Base-by-base conservation (phyloP, 306 rosid genomes). In the Prunus mira region DNA sequence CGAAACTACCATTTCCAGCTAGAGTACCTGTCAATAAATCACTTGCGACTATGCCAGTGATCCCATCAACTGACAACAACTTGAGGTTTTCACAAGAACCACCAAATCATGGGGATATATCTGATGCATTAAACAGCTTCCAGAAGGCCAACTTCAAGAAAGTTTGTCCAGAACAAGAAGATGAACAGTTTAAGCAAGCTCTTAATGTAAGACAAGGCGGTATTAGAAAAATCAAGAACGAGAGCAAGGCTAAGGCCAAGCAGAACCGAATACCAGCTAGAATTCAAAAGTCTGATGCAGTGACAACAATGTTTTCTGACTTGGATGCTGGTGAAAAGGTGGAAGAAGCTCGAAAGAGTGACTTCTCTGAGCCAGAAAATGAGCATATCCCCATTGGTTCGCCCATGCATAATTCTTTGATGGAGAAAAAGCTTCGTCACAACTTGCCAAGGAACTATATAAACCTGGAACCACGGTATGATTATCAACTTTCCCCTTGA, bases 381-480 rank as follows among this genome's bases (percentile, higher is more conserved):
- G 97, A 91, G 61, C 81, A 80, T 60, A 74, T 80, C 68, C 64
- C 73, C 49, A 43, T 77, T 58, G 90, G 71, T 55, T 87, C 88
- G 58, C 80, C 89, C 11, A 46, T 69, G 58, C 82, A 80, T 41
- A 75, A 81, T 78, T 87, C 82, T 67, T 69, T 88, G 80, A 87
- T 81, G 78, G 82, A 49, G 47, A 88, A 79, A 81, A 90, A 75
- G 81, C 45, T 73, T 51, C 86, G 79, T 27, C 91, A 84, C 72
- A 89, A 84, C 79, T 85, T 89, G 79, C 65, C 93, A 22, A 89
- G 83, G 80, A 90, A 90, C 86, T 84, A 86, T 49, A 91, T 86
- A 71, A 94, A 89, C 82, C 80, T 85, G 62, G 96, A 88, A 83
- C 89, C 91, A 78, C 88, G 95, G 98, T 94, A 87, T 64, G 79